phyloP scores from a whole-genome alignment of 129 eudicot species.

The Dittrichia graveolens region DNA sequence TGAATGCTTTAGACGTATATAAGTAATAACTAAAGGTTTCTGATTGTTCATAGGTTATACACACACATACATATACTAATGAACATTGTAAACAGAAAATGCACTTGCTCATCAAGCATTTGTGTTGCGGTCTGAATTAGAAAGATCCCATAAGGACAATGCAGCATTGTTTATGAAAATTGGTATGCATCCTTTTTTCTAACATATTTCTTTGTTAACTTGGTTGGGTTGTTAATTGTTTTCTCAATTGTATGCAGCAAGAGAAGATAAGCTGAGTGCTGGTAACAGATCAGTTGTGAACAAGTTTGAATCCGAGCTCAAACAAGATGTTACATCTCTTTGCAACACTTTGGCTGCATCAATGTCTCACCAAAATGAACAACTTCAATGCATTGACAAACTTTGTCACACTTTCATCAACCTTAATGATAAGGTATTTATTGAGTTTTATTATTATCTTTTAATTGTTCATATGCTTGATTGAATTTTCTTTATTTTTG shows the following conservation, averaged over 20 bases:
- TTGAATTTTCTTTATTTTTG: background rate
- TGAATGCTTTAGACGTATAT: background rate
- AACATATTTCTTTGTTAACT: background rate
- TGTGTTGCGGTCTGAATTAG: conserved; percentile 72
- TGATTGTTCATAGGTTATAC: background rate
- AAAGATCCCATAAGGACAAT: conserved; percentile 72
- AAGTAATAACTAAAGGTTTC: too few species aligned
- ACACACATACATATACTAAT: conserved; percentile 18
- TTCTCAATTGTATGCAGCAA: conserved; percentile 38
- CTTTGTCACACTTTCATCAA: conserved; percentile 64
- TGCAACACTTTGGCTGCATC: conserved; percentile 60
- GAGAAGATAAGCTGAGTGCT: conserved; percentile 76
- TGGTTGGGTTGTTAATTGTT: background rate
- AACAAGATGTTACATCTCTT: conserved; percentile 59
- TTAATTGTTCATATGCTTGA: background rate
- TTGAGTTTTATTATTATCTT: background rate
- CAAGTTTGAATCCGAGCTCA: conserved; percentile 64
- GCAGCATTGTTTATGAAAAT: conserved; percentile 68
- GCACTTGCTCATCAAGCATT: conserved; percentile 85
- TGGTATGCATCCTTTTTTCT: conserved; percentile 42
- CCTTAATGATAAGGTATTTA: conserved; percentile 57
- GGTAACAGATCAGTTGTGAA: conserved; percentile 72
- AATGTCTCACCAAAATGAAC: conserved; percentile 67
- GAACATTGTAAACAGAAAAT: conserved; percentile 59
- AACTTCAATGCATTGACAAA: conserved; percentile 61